Percentiles rank a stretch among this genome's conserved stretches.
phyloP scores from a whole-genome alignment of 495 filamentous ascomycete genomes.

The Trichoderma gamsii region DNA sequence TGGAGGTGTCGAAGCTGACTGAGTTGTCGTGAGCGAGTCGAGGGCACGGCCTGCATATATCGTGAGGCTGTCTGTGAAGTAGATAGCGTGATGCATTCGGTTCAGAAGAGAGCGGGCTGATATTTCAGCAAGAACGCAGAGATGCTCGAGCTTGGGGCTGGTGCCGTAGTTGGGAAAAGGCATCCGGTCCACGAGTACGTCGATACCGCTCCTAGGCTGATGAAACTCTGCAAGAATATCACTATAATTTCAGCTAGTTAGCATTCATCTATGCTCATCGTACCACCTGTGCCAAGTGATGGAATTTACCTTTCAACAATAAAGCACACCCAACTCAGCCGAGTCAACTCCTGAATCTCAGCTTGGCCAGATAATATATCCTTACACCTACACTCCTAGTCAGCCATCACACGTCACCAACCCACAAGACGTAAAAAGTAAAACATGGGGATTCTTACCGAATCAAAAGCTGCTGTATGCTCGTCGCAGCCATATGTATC shows the following conservation, averaged over 20 bases:
- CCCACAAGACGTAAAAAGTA: not conserved
- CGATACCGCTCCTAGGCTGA: constrained; percentile 1
- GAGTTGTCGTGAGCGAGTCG: not conserved
- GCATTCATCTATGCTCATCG: not conserved
- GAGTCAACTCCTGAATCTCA: constrained; percentile 7
- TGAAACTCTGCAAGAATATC: constrained; percentile 9
- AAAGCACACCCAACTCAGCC: constrained; percentile 8
- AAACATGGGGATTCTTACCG: not conserved
- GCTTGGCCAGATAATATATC: not conserved
- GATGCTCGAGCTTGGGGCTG: constrained; percentile 6
- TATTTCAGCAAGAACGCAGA: constrained; percentile 7
- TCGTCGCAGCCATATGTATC: constrained; percentile 8
- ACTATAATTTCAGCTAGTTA: not conserved
- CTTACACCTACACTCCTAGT: not conserved
- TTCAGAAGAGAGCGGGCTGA: constrained; percentile 4
- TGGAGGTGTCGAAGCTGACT: not conserved
- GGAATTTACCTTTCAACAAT: not conserved
- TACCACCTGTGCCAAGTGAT: not conserved
- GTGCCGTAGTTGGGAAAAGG: constrained; percentile 7
- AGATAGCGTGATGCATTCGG: constrained; percentile 4
- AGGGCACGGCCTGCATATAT: constrained; percentile 7
- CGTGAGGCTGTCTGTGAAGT: constrained; percentile 2
- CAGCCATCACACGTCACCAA: not conserved
- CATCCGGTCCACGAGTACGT: not conserved
- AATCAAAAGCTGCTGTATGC: constrained; percentile 12